Conservation (phyloP, 78 protist species). For the Neovahlkampfia damariscottae region DNA sequence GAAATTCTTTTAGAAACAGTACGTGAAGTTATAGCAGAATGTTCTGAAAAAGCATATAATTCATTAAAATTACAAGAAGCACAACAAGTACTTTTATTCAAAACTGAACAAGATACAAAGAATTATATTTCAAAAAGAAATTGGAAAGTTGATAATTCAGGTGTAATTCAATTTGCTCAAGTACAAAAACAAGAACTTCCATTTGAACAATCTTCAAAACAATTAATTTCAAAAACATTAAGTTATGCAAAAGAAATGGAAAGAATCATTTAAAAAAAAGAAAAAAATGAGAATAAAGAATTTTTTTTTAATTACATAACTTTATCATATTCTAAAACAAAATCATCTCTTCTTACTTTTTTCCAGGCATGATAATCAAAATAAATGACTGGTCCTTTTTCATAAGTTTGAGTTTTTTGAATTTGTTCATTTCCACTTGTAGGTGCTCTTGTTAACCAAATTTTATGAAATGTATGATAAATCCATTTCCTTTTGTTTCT, state of each 20-base stretch:
- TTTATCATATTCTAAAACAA: conserved; percentile 32
- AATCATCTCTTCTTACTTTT: conserved; percentile 38
- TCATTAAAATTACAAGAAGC: conserved; percentile 8
- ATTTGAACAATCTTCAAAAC: not conserved
- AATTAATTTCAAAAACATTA: conserved; percentile 4
- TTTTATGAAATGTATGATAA: conserved; percentile 70
- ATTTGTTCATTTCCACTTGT: conserved; percentile 36
- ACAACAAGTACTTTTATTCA: conserved; percentile 3
- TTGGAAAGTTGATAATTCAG: not conserved
- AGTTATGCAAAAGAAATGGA: conserved; percentile 16
- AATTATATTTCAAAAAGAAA: not conserved
- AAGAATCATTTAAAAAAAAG: conserved; percentile 14
- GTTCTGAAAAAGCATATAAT: conserved; percentile 16
- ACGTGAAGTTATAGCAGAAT: conserved; percentile 9
- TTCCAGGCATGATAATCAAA: conserved; percentile 52
- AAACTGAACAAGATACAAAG: not conserved
- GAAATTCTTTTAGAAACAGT: conserved; percentile 26
- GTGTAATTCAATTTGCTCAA: not conserved
- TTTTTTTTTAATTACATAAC: conserved; percentile 31
- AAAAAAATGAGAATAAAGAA: too few species aligned
- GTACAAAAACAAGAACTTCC: not conserved
- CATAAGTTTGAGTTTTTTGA: conserved; percentile 22
- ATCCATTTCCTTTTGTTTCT: conserved; percentile 68
- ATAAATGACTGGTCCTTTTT: conserved; percentile 33
- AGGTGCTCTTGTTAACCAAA: conserved; percentile 61